Percentiles rank a stretch among this genome's conserved stretches.
phyloP scores from a whole-genome alignment of 1,284 basidiomycete genomes.

The Naganishia sp. region DNA sequence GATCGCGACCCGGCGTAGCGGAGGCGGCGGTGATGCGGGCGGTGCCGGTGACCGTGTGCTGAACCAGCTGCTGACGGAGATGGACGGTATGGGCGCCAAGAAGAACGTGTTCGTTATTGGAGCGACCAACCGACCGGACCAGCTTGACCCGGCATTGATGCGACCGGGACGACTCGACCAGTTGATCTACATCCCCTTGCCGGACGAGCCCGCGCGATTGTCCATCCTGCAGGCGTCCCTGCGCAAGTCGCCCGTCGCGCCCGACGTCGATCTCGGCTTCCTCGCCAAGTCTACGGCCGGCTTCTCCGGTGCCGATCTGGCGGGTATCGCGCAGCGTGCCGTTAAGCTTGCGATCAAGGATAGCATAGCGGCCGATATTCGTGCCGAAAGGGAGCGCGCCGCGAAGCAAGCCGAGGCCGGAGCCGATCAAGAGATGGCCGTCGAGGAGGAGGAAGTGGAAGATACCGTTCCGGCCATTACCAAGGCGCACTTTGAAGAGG shows the following conservation, averaged over 20 bases:
- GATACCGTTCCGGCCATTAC: conserved; percentile 98
- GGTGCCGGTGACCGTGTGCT: conserved; percentile 96
- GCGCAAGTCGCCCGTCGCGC: conserved; percentile 86
- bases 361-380: conserved; percentile 91
- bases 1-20: conserved; percentile 93
- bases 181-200: conserved; percentile 89
- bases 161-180: conserved; percentile 98
- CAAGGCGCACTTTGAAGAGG: conserved; percentile 91
- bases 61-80: conserved; percentile 69
- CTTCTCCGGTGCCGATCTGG: conserved; percentile 98
- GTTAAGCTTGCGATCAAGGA: conserved; percentile 87
- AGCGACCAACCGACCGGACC: conserved; percentile 81
- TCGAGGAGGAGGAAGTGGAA: conserved; percentile 64
- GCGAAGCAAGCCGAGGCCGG: conserved; percentile 73
- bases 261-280: conserved; percentile 82
- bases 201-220: conserved; percentile 87
- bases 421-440: conserved; percentile 72
- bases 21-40: conserved; percentile 72
- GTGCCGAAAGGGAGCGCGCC: conserved; percentile 73
- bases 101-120: conserved; percentile 97
- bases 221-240: conserved; percentile 89
- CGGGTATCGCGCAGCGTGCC: conserved; percentile 96
- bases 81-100: conserved; percentile 99
- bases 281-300: conserved; percentile 93
- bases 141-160: conserved; percentile 93